phyloP scores from a whole-genome alignment of 2,329 filamentous ascomycete species.

The Aureobasidium leucospermi region DNA sequence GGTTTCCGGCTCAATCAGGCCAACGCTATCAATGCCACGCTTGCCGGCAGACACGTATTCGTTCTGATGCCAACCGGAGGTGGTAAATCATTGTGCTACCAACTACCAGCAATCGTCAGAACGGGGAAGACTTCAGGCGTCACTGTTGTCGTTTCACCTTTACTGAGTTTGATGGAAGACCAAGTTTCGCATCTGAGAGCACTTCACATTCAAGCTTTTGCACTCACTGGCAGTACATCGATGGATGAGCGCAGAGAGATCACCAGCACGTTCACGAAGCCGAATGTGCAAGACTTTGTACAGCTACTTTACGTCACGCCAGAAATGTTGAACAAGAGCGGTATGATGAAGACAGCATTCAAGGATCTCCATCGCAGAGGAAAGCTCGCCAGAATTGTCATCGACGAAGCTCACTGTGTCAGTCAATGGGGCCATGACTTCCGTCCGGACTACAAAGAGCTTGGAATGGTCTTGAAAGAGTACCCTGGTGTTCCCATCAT shows the following conservation, averaged over 20 bases:
- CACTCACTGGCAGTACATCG: conserved; percentile 72
- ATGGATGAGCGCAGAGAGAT: conserved; percentile 57
- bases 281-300: conserved; percentile 65
- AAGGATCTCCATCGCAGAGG: conserved; percentile 58
- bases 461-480: conserved; percentile 64
- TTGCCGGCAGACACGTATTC: conserved; percentile 82
- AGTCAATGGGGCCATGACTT: conserved; percentile 99
- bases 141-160: conserved; percentile 88
- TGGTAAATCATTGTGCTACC: conserved; percentile 94
- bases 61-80: conserved; percentile 97
- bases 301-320: conserved; percentile 93
- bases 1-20: conserved; percentile 88
- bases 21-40: conserved; percentile 89
- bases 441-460: conserved; percentile 83
- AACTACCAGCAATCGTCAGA: conserved; percentile 77
- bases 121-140: conserved; percentile 77
- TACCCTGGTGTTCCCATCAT: conserved; percentile 82
- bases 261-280: conserved; percentile 54
- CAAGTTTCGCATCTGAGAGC: conserved; percentile 77
- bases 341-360: conserved; percentile 58
- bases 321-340: conserved; percentile 87
- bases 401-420: conserved; percentile 98
- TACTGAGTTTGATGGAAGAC: conserved; percentile 95
- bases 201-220: conserved; percentile 68
- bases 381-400: conserved; percentile 82